Evolutionary conservation across 179 eudicot species (phyloP), one percentile per base, ranked within the genome.

Genomic region (Silene vulgaris): DNA sequence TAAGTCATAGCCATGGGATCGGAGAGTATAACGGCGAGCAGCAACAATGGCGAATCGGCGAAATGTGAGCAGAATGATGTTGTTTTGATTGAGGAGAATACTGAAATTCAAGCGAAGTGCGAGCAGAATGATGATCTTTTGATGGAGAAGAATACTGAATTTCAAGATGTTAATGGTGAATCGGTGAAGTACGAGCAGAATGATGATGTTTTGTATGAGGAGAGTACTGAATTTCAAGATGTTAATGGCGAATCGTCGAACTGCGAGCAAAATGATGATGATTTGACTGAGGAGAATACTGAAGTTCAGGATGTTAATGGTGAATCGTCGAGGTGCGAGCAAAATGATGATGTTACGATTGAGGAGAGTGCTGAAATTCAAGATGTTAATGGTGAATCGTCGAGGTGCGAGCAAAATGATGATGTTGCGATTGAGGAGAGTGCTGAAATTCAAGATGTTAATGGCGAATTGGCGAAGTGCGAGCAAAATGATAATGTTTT

Each of bases 1-100:
- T 20, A 9, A 23, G 14, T 8, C 29, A 28, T 26, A 74, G 68
- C 28, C 3, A 82, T 85, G 85, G 83, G 75, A 23, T 71, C 76
- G 0, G 87, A 84, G 30, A 77, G 52, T 48, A 32, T n/a, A 30
- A 60, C 13, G 2, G 21, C 6, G 11, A 21, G 2, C 29, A 29
- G 0, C 63, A 28, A 8, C 75, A 7, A n/a, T 14, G 48, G 54
- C 23, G 54, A 70, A 23, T 23, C 40, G 8, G 4, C 29, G 29
- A 1, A 69, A n/a, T 57, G 62, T 71, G 66, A 80, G 78, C 20
- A 71, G 74, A 37, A 75, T 54, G 61, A 48, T 2, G 52, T 9
- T 45, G 52, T 45, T 45, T 45, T 45, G 52, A 11, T 45, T 45
- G 13, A 4, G 60, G 60, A 14, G 20, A 56, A 56, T 56, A n/a